A percentile compares a stretch with the other conserved stretches of the same genome.
Evolutionary conservation across 805 yeast genomes (phyloP).

Genomic region (Candida vaughaniae): DNA sequence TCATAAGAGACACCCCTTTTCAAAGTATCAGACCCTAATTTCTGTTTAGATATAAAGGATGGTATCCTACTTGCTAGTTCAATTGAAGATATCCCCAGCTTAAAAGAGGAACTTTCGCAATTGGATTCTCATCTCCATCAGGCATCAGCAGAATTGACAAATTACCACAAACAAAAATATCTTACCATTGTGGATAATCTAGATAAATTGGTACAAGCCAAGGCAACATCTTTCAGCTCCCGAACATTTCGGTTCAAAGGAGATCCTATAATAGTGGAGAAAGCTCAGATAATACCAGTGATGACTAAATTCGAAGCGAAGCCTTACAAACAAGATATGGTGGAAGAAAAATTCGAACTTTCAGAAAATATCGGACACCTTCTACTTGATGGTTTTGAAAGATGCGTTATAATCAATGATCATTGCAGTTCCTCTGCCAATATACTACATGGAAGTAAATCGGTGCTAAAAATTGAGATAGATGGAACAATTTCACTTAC

Average conservation of each 20-base stretch:
- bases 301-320: neutral
- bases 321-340: slow-evolving; percentile 1
- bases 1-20: too few relatives aligned
- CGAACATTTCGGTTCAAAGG: slow-evolving; percentile 28
- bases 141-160: slow-evolving; percentile 1
- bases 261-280: slow-evolving; percentile 22
- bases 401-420: slow-evolving; percentile 5
- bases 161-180: slow-evolving; percentile 23
- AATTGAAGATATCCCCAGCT: neutral
- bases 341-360: neutral
- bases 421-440: slow-evolving; percentile 22
- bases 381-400: slow-evolving; percentile 1
- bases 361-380: slow-evolving; percentile 1
- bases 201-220: slow-evolving; percentile 20
- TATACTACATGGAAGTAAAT: slow-evolving; percentile 16
- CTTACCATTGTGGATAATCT: slow-evolving; percentile 18
- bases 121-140: neutral
- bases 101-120: neutral
- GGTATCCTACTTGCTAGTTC: neutral
- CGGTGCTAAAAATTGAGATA: slow-evolving; percentile 17
- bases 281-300: neutral
- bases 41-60: slow-evolving; percentile 1
- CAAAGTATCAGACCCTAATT: too few relatives aligned
- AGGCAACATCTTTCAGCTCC: slow-evolving; percentile 15
- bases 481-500: slow-evolving; percentile 33